Evolutionary conservation across 495 filamentous ascomycete genomes (phyloP).

Genomic region (Parathielavia appendiculata): DNA sequence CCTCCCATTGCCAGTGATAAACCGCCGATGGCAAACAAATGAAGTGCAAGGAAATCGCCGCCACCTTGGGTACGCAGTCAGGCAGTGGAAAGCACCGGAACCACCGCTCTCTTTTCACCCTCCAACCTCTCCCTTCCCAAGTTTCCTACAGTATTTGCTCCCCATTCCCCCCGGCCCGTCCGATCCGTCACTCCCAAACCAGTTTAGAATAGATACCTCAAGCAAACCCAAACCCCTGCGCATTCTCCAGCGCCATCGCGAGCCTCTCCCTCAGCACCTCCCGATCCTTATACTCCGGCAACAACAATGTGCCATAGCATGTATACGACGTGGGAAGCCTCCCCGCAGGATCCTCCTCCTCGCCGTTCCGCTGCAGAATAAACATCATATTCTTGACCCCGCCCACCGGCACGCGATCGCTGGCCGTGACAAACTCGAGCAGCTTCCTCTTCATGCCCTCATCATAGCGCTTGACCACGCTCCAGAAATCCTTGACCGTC

Average conservation of each 20-base stretch:
- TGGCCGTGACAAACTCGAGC: conserved; percentile 92
- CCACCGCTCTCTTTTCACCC: neutral
- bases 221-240: conserved; percentile 83
- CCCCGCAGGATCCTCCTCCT: conserved; percentile 47
- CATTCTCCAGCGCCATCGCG: conserved; percentile 76
- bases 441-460: conserved; percentile 64
- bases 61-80: no score
- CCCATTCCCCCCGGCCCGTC: neutral
- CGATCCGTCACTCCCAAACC: neutral
- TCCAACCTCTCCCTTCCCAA: no score
- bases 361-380: conserved; percentile 72
- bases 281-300: conserved; percentile 73
- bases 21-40: neutral
- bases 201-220: conserved; percentile 15
- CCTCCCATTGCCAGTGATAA: no score
- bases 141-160: neutral
- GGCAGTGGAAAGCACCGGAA: neutral
- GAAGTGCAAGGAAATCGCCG: neutral
- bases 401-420: conserved; percentile 81
- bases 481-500: conserved; percentile 78
- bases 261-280: conserved; percentile 70
- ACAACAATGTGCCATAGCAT: conserved; percentile 78
- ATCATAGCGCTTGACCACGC: conserved; percentile 61
- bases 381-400: conserved; percentile 77
- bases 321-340: conserved; percentile 78